phyloP scores from a whole-genome alignment of 495 filamentous ascomycete genomes.

The Neurospora intermedia region DNA sequence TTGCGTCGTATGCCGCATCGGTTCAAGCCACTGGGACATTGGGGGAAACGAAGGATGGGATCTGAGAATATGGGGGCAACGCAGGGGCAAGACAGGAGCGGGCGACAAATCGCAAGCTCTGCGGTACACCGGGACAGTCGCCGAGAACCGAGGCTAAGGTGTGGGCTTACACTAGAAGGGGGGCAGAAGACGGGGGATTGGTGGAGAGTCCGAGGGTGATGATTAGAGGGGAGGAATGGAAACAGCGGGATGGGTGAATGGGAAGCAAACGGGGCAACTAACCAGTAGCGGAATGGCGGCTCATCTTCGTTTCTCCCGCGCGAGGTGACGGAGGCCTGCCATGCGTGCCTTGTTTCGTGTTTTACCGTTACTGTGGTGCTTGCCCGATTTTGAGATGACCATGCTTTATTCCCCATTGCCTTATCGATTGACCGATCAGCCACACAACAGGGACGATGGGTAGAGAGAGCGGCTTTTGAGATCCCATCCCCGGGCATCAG shows the following conservation, averaged over 20 bases:
- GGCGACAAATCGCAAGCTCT: background rate
- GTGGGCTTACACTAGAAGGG: background rate
- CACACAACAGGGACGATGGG: background rate
- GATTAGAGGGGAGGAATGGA: background rate
- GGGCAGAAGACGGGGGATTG: background rate
- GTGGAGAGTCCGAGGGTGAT: background rate
- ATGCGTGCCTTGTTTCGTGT: background rate
- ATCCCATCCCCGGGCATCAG: background rate
- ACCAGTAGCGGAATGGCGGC: background rate
- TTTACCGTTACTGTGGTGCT: background rate
- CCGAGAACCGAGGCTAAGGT: background rate
- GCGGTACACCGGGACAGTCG: background rate
- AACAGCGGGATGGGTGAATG: background rate
- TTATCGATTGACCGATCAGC: background rate
- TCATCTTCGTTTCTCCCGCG: background rate
- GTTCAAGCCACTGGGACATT: background rate
- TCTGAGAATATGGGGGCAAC: background rate
- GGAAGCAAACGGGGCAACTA: background rate
- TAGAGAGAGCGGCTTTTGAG: background rate
- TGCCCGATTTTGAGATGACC: background rate
- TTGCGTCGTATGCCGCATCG: background rate
- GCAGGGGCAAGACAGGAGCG: background rate
- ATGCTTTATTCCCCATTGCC: background rate
- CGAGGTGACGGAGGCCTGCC: background rate
- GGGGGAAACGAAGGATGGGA: background rate